Conservation (phyloP, 371 early-diverging fungal genomes). For the Chytridium lagenaria region DNA sequence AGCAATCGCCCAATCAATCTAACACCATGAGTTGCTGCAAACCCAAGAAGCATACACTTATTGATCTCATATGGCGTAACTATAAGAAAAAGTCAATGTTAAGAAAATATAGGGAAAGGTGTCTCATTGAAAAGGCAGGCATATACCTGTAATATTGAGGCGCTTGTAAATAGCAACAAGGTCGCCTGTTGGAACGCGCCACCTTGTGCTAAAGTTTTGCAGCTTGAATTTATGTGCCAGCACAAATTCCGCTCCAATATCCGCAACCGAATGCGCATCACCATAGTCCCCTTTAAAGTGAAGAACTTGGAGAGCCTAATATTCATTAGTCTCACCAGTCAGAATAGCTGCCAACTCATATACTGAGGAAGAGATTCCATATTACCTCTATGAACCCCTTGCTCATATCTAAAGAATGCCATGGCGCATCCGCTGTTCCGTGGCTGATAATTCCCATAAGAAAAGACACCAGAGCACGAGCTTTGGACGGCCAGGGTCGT, state of each 20-base stretch:
- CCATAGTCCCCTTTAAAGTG: constrained; percentile 66
- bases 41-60: constrained; percentile 38
- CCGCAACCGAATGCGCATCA: constrained; percentile 75
- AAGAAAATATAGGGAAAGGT: too few relatives aligned
- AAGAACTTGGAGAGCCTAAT: constrained; percentile 61
- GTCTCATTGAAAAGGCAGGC: too few relatives aligned
- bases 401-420: constrained; percentile 77
- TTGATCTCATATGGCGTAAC: constrained; percentile 46
- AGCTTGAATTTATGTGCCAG: constrained; percentile 61
- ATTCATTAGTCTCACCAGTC: neutral
- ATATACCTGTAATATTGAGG: constrained; percentile 16
- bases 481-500: constrained; percentile 51
- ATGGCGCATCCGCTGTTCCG: constrained; percentile 80
- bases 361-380: neutral
- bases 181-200: constrained; percentile 81
- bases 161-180: constrained; percentile 55
- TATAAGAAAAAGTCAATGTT: too few relatives aligned
- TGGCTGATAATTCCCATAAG: constrained; percentile 83
- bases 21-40: constrained; percentile 33
- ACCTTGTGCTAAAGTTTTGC: constrained; percentile 46
- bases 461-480: constrained; percentile 74
- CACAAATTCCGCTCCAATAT: constrained; percentile 83
- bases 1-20: constrained; percentile 41
- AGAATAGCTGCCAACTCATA: neutral
- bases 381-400: constrained; percentile 70